Conservation (phyloP, 192 early-diverging fungal genomes). For the Rhizoclosmatium globosum region DNA sequence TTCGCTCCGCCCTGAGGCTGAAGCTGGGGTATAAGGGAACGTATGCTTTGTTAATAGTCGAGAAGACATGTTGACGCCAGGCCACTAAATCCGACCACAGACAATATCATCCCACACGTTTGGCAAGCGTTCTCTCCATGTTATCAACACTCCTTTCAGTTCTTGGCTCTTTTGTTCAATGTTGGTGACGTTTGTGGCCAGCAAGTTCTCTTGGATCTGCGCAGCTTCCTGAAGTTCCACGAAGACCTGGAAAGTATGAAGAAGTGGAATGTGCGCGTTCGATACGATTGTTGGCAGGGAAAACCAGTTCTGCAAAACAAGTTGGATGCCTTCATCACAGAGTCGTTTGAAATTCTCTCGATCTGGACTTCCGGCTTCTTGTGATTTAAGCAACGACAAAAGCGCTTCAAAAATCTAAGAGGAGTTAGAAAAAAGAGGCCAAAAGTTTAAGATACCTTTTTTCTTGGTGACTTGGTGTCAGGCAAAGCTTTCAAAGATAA, state of each 20-base stretch:
- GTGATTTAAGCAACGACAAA: slow-evolving; percentile 74
- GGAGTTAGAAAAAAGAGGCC: slow-evolving; percentile 44
- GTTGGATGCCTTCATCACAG: slow-evolving; percentile 88
- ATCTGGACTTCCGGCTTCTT: slow-evolving; percentile 63
- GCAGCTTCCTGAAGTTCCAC: slow-evolving; percentile 94
- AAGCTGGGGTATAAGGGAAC: slow-evolving; percentile 77
- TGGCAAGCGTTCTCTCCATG: slow-evolving; percentile 97
- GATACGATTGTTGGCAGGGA: slow-evolving; percentile 81
- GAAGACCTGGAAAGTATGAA: slow-evolving; percentile 96
- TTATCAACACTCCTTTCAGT: slow-evolving; percentile 87
- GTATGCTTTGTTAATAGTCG: slow-evolving; percentile 92
- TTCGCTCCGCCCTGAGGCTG: slow-evolving; percentile 40
- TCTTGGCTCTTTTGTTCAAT: slow-evolving; percentile 88
- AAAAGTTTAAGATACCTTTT: slow-evolving; percentile 72
- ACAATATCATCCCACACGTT: slow-evolving; percentile 98
- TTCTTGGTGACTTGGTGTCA: slow-evolving; percentile 69
- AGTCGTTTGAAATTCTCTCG: slow-evolving; percentile 69
- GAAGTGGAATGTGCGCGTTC: slow-evolving; percentile 83
- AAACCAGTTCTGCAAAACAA: slow-evolving; percentile 86
- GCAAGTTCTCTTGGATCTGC: slow-evolving; percentile 85
- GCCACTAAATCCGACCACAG: slow-evolving; percentile 98
- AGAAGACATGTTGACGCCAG: slow-evolving; percentile 98
- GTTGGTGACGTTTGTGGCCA: slow-evolving; percentile 79
- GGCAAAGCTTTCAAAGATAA: slow-evolving; percentile 69
- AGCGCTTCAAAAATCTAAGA: slow-evolving; percentile 82